phyloP scores from a whole-genome alignment of 2,329 filamentous ascomycete species.

The Aspergillus novofumigatus region DNA sequence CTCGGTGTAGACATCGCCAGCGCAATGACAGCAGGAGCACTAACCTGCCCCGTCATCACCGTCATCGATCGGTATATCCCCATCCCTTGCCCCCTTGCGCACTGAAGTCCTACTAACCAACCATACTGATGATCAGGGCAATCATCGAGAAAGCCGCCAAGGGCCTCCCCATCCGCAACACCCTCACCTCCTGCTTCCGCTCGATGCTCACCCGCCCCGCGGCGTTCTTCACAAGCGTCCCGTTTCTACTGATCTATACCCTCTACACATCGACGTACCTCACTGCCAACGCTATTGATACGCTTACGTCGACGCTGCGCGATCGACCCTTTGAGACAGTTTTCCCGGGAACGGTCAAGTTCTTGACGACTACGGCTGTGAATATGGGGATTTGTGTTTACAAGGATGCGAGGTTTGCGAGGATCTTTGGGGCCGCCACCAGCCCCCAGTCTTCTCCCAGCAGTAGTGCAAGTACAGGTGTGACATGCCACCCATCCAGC shows the following conservation, averaged over 20 bases:
- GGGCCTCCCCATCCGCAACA: constrained; percentile 39
- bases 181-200: constrained; percentile 37
- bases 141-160: constrained; percentile 48
- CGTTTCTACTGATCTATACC: constrained; percentile 48
- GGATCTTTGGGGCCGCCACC: constrained; percentile 66
- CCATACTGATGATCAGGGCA: no score
- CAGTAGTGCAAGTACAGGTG: not conserved
- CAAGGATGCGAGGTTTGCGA: constrained; percentile 83
- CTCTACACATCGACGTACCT: constrained; percentile 88
- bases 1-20: constrained; percentile 65
- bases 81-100: not conserved
- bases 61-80: constrained; percentile 72
- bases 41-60: constrained; percentile 80
- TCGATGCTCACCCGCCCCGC: constrained; percentile 39
- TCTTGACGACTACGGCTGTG: constrained; percentile 71
- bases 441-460: constrained; percentile 28
- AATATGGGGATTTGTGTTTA: constrained; percentile 85
- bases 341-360: constrained; percentile 74
- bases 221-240: constrained; percentile 44
- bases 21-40: constrained; percentile 65
- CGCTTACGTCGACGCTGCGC: constrained; percentile 62
- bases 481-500: constrained; percentile 13
- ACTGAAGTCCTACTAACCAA: no score
- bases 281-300: constrained; percentile 84
- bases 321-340: constrained; percentile 55